phyloP scores from a whole-genome alignment of 306 rosid genomes.

The Trichosanthes cucumerina region DNA sequence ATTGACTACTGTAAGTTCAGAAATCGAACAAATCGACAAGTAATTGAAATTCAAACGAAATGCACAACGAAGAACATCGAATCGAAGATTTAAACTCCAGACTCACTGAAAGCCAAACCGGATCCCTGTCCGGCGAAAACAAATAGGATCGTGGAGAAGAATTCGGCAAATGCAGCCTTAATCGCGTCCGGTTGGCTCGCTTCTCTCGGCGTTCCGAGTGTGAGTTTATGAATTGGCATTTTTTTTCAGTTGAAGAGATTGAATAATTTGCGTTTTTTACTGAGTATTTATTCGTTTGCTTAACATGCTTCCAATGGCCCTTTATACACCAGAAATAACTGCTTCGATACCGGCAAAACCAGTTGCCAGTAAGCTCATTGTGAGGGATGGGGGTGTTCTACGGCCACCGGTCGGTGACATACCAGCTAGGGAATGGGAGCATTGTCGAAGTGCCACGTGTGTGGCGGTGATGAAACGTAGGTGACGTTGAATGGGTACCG shows the following conservation, averaged over 20 bases:
- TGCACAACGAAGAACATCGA: background rate
- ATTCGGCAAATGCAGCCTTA: constrained; percentile 60
- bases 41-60: constrained; percentile 6
- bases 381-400: background rate
- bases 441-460: constrained; percentile 7
- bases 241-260: constrained; percentile 9
- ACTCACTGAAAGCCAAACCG: constrained; percentile 61
- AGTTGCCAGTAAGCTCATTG: background rate
- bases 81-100: background rate
- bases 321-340: background rate
- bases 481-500: constrained; percentile 14
- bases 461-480: constrained; percentile 23
- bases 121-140: constrained; percentile 87
- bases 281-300: background rate
- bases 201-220: constrained; percentile 58
- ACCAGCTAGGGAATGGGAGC: constrained; percentile 4
- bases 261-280: background rate
- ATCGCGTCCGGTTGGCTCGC: constrained; percentile 70
- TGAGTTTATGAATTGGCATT: constrained; percentile 49
- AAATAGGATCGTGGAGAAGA: constrained; percentile 67
- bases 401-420: constrained; percentile 14
- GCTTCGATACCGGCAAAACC: background rate
- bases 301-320: background rate
- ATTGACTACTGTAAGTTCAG: background rate
- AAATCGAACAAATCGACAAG: background rate